A percentile compares a stretch with the other conserved stretches of the same genome.
Evolutionary conservation across 1,139 yeast species (phyloP).

Genomic region (Lodderomyces elongisporus): DNA sequence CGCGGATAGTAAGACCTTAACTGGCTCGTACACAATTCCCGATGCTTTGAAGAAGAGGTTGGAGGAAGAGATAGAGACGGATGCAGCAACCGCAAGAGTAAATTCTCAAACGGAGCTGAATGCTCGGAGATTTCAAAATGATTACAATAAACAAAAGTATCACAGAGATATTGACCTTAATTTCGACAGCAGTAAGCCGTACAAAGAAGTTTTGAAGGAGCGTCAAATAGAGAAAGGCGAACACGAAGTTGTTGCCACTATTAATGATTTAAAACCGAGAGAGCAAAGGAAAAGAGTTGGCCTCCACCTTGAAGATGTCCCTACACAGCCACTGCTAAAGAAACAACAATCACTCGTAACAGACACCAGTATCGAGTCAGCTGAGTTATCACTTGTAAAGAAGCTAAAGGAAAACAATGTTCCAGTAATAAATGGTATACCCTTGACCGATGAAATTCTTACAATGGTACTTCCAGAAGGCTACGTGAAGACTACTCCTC

Average conservation of each 20-base stretch:
- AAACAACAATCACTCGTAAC: too few species aligned
- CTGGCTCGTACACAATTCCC: conserved; percentile 33
- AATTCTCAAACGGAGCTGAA: too few species aligned
- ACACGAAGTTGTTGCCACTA: too few species aligned
- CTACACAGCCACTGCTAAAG: too few species aligned
- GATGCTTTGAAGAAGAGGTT: conserved; percentile 22
- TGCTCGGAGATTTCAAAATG: too few species aligned
- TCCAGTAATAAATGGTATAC: conserved; percentile 43
- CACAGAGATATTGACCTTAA: conserved; percentile 22
- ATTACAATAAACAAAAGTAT: conserved; percentile 20
- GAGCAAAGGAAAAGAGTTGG: background rate
- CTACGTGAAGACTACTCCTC: conserved; percentile 43
- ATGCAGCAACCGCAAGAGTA: conserved; percentile 20
- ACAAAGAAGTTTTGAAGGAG: too few species aligned
- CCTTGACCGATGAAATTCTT: conserved; percentile 45
- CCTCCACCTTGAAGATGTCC: background rate
- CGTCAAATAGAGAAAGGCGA: background rate
- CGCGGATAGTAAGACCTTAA: conserved; percentile 15
- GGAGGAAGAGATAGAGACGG: conserved; percentile 20
- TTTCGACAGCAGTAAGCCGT: conserved; percentile 17
- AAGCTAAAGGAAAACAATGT: conserved; percentile 17
- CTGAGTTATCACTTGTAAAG: conserved; percentile 16
- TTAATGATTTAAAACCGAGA: too few species aligned
- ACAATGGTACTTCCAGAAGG: conserved; percentile 54
- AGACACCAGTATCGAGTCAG: conserved; percentile 17